Percentiles rank a stretch among this genome's conserved stretches.
Conservation (phyloP, 805 yeast species). For the Blastobotrys peoriensis region DNA sequence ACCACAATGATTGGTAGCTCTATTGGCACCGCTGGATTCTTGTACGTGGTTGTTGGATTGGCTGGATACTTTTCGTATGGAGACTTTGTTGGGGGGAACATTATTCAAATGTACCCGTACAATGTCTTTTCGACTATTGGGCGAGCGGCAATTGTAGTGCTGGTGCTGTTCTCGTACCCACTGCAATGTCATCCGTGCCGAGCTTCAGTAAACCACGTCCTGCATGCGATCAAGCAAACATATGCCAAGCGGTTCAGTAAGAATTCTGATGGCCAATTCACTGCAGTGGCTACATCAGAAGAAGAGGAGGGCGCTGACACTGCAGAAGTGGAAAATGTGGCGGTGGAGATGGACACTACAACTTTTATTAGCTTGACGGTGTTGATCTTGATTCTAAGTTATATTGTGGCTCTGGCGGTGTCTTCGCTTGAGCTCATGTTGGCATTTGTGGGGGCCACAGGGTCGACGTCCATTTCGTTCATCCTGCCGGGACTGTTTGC, state of each 20-base stretch:
- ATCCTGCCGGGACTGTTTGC: constrained; percentile 87
- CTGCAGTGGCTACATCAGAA: constrained; percentile 4
- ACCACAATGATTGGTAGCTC: constrained; percentile 46
- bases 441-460: constrained; percentile 89
- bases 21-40: constrained; percentile 50
- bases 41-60: constrained; percentile 70
- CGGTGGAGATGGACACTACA: constrained; percentile 12
- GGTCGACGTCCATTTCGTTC: constrained; percentile 86
- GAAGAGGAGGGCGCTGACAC: constrained; percentile 8
- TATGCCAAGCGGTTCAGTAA: constrained; percentile 10
- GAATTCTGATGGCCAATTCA: neutral
- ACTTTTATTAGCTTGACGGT: constrained; percentile 38
- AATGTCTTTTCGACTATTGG: constrained; percentile 68
- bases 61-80: constrained; percentile 88
- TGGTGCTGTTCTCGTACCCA: constrained; percentile 83
- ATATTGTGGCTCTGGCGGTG: constrained; percentile 58
- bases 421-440: constrained; percentile 73
- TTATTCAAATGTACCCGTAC: constrained; percentile 69
- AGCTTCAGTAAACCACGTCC: constrained; percentile 68
- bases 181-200: constrained; percentile 88
- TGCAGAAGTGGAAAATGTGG: constrained; percentile 5
- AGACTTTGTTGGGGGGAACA: constrained; percentile 67
- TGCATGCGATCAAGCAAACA: constrained; percentile 37
- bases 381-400: constrained; percentile 46
- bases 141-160: constrained; percentile 67